Base-by-base conservation (phyloP, 495 filamentous ascomycete species). In the Geoglossum glabrum region DNA sequence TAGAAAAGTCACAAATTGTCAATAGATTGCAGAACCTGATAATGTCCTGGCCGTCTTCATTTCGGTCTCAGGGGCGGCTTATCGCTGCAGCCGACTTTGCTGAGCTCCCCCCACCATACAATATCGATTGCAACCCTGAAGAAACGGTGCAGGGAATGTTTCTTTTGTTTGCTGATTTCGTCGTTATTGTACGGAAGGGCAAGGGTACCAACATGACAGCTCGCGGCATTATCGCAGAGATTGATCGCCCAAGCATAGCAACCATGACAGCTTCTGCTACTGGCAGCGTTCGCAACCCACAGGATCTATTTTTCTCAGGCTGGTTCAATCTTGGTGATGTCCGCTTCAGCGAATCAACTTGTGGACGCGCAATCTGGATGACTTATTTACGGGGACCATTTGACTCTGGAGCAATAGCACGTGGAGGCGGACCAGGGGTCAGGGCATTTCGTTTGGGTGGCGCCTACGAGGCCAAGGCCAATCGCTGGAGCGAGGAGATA, bases 1-100 rank as follows among this genome's bases (percentile, higher is more conserved):
- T 77, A 0, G 81, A 85, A 60, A 81, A 86, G 57, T 76, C 79
- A 2, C 80, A 85, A 63, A 73, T 86, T 52, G 75, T 84, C 15
- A 82, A 80, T 61, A 80, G 85, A 15, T 69, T 95, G 1, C 81
- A 81, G 56, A 80, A 82, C 36, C 74, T 90, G 61, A 79, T 94
- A 13, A 78, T 84, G 62, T 79, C 74, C 45, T 97, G 92, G 93
- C 89, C 93, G 3, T 66, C 73, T 1, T 76, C 80, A 19, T 74
- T 86, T 19, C 76, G 82, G 51, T 84, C 86, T 2, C 72, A 76
- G 34, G 90, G 90, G 17, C 83, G 93, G 9, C 70, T 97, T 26
- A 86, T 97, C 60, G 79, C 85, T 11, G 90, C 87, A 6, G 79
- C 85, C 19, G 92, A 98, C 69, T 83, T 86, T 65, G 68, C 80